Conservation (phyloP, 2,329 filamentous ascomycete species). For the Nakataea oryzae region DNA sequence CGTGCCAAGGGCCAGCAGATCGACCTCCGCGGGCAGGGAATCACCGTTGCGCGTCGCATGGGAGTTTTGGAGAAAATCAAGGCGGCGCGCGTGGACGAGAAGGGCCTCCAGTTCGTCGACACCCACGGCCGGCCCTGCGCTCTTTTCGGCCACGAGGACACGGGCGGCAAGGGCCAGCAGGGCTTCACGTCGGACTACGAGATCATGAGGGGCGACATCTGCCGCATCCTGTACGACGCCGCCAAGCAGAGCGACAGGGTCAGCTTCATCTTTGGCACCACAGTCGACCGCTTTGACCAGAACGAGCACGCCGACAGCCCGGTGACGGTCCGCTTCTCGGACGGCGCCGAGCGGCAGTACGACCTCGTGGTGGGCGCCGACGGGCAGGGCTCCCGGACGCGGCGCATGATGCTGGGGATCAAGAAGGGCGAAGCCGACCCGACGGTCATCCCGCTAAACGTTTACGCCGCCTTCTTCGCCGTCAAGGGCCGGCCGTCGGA, state of each 20-base stretch:
- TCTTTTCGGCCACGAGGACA: slow-evolving; percentile 25
- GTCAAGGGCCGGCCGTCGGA: slow-evolving; percentile 7
- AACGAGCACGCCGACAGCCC: slow-evolving; percentile 6
- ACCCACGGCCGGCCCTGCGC: slow-evolving; percentile 23
- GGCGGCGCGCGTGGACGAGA: slow-evolving; percentile 29
- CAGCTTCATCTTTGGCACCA: slow-evolving; percentile 15
- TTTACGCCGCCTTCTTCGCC: slow-evolving; percentile 21
- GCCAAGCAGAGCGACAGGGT: slow-evolving; percentile 15
- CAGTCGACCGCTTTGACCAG: slow-evolving; percentile 17
- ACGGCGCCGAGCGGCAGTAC: slow-evolving; percentile 29
- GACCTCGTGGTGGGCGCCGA: slow-evolving; percentile 45
- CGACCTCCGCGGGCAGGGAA: slow-evolving; percentile 31
- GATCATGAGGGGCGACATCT: slow-evolving; percentile 48
- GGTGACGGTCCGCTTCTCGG: slow-evolving; percentile 22
- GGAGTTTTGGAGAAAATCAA: slow-evolving; percentile 26
- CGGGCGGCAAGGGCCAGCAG: slow-evolving; percentile 27
- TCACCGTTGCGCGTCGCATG: slow-evolving; percentile 26
- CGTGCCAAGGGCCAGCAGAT: slow-evolving; percentile 32
- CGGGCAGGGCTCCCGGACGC: slow-evolving; percentile 36
- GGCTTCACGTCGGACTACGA: slow-evolving; percentile 45
- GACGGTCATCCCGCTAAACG: slow-evolving; percentile 9
- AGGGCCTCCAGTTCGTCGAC: slow-evolving; percentile 36
- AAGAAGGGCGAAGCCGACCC: slow-evolving; percentile 4
- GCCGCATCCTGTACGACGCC: slow-evolving; percentile 34
- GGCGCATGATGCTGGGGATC: slow-evolving; percentile 22